Evolutionary conservation across 108 stramenopile species (phyloP).

Genomic region (Craspedostauros australis): DNA sequence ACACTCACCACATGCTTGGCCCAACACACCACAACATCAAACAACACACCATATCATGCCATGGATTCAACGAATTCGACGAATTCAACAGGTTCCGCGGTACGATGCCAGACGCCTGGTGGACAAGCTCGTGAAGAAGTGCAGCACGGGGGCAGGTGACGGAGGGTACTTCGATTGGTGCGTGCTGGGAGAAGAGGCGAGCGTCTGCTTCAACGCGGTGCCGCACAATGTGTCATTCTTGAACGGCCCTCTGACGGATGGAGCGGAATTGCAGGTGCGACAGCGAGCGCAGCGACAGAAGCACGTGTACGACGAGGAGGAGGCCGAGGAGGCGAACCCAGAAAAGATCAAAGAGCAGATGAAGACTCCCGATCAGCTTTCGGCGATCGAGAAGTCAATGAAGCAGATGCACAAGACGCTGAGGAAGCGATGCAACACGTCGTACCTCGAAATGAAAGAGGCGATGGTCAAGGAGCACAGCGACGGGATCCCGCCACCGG

Average conservation of each 20-base stretch:
- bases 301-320: conserved; percentile 27
- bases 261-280: conserved; percentile 36
- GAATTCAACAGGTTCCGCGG: conserved; percentile 72
- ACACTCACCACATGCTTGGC: no score
- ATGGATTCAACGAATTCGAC: no score
- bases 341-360: conserved; percentile 42
- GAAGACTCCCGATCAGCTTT: conserved; percentile 58
- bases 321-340: conserved; percentile 51
- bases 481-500: conserved; percentile 1
- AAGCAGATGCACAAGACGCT: conserved; percentile 35
- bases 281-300: conserved; percentile 37
- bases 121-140: conserved; percentile 39
- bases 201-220: conserved; percentile 72
- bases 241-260: conserved; percentile 50
- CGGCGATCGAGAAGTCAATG: conserved; percentile 63
- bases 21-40: no score
- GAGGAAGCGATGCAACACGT: conserved; percentile 14
- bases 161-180: conserved; percentile 60
- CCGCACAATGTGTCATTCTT: conserved; percentile 62
- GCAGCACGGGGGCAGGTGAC: conserved; percentile 16
- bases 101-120: conserved; percentile 71
- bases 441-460: conserved; percentile 9
- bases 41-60: no score
- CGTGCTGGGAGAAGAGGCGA: conserved; percentile 52
- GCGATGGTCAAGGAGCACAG: conserved; percentile 1